Evolutionary conservation across 495 filamentous ascomycete genomes (phyloP).

Genomic region (Collariella sp.): DNA sequence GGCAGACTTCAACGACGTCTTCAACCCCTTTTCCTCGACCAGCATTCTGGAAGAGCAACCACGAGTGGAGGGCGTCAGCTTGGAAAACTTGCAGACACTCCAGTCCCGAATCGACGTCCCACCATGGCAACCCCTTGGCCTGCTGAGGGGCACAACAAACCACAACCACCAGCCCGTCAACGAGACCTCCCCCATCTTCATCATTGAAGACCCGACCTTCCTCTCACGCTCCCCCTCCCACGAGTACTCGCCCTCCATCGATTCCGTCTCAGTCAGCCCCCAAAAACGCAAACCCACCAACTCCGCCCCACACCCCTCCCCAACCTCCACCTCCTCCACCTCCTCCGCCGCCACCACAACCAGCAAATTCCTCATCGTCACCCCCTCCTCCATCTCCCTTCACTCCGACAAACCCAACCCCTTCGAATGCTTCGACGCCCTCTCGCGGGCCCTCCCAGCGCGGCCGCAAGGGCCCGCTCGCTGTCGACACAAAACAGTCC

Average conservation of each 20-base stretch:
- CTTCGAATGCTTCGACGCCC: slow-evolving; percentile 41
- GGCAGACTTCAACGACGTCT: slow-evolving; percentile 11
- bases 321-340: neutral
- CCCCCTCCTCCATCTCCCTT: slow-evolving; percentile 31
- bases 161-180: neutral
- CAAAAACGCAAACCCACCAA: slow-evolving; percentile 26
- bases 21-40: slow-evolving; percentile 2
- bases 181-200: slow-evolving; percentile 25
- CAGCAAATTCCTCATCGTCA: slow-evolving; percentile 40
- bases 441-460: slow-evolving; percentile 33
- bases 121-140: slow-evolving; percentile 33
- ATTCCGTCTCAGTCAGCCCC: slow-evolving; percentile 18
- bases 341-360: slow-evolving; percentile 1
- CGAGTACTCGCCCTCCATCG: slow-evolving; percentile 16
- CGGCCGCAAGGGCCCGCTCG: slow-evolving; percentile 40
- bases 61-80: slow-evolving; percentile 11
- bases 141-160: slow-evolving; percentile 19
- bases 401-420: slow-evolving; percentile 27
- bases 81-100: slow-evolving; percentile 27
- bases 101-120: slow-evolving; percentile 26
- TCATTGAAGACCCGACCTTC: slow-evolving; percentile 29
- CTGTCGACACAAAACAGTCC: slow-evolving; percentile 38
- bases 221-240: slow-evolving; percentile 26
- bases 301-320: neutral
- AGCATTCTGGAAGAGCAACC: slow-evolving; percentile 15